Conservation (phyloP, 371 early-diverging fungal genomes). For the Neoconidiobolus thromboides region DNA sequence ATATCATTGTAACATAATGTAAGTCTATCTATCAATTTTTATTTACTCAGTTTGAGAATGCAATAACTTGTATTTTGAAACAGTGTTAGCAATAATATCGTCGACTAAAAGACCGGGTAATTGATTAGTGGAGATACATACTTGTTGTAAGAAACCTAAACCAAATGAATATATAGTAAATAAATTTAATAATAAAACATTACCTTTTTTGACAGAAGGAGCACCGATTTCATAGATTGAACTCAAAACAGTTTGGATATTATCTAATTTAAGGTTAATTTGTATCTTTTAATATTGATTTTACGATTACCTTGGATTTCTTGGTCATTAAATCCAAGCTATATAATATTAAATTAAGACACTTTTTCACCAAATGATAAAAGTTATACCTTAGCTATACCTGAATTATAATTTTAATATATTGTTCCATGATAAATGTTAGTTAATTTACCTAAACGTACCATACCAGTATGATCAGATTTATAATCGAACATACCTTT, state of each 20-base stretch:
- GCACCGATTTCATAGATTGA: conserved; percentile 5
- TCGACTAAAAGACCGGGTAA: conserved; percentile 30
- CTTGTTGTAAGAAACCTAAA: conserved; percentile 33
- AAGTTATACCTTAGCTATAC: neutral
- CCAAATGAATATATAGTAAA: neutral
- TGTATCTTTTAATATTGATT: neutral
- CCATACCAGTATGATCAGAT: conserved; percentile 47
- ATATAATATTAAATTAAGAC: neutral
- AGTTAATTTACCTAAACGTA: conserved; percentile 35
- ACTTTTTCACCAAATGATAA: neutral
- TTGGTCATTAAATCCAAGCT: conserved; percentile 23
- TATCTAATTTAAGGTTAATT: neutral
- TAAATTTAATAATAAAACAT: neutral
- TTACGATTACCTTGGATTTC: conserved; percentile 32
- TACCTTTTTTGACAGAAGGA: conserved; percentile 2
- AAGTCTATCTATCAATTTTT: too few species aligned
- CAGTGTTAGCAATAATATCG: conserved; percentile 2
- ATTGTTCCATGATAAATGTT: neutral
- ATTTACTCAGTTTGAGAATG: too few species aligned
- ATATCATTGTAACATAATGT: too few species aligned
- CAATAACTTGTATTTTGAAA: neutral
- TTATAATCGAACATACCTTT: conserved; percentile 52
- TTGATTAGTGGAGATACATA: conserved; percentile 33
- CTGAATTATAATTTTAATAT: neutral
- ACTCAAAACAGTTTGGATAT: neutral